These are phyloP conservation scores for Eragrostis tef DNA, from an alignment of 202 grass and related monocot species.

Conservation along the genomic window DNA sequence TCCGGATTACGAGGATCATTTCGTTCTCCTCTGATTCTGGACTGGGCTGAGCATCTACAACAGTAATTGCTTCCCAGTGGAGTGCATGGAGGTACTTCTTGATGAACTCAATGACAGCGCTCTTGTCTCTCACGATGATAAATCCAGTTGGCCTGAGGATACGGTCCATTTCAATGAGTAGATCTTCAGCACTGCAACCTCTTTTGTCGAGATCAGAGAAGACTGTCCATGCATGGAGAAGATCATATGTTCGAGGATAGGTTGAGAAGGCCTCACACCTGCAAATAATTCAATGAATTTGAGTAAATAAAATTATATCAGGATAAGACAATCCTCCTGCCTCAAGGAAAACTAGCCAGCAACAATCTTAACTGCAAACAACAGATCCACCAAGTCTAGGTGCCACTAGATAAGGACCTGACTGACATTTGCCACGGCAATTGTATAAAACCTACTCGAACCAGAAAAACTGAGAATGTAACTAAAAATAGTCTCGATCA, in stretches of 20 bases:
- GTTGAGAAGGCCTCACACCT: slow-evolving; percentile 98
- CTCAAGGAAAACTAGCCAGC: slow-evolving; percentile 15
- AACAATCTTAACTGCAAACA: slow-evolving; percentile 27
- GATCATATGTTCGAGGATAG: slow-evolving; percentile 97
- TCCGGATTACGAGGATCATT: slow-evolving; percentile 75
- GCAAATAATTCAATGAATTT: slow-evolving; percentile 39
- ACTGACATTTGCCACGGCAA: slow-evolving; percentile 26
- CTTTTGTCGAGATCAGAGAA: slow-evolving; percentile 91
- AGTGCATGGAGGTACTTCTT: slow-evolving; percentile 74
- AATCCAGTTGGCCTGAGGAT: slow-evolving; percentile 87
- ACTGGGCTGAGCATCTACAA: slow-evolving; percentile 66
- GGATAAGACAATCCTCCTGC: not conserved
- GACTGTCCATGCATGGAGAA: slow-evolving; percentile 97
- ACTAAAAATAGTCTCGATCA: slow-evolving; percentile 17
- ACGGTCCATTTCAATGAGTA: slow-evolving; percentile 93
- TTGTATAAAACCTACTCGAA: slow-evolving; percentile 7
- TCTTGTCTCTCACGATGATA: slow-evolving; percentile 79
- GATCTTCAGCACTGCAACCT: slow-evolving; percentile 91
- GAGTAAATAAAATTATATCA: slow-evolving; percentile 24
- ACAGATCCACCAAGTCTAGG: not conserved
- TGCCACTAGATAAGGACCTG: not conserved
- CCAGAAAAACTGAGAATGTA: slow-evolving; percentile 20
- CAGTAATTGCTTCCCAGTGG: slow-evolving; percentile 76
- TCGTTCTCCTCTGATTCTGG: slow-evolving; percentile 76
- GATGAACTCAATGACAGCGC: slow-evolving; percentile 66